Conservation (phyloP, 768 basidiomycete species). For the Serendipita sp. region DNA sequence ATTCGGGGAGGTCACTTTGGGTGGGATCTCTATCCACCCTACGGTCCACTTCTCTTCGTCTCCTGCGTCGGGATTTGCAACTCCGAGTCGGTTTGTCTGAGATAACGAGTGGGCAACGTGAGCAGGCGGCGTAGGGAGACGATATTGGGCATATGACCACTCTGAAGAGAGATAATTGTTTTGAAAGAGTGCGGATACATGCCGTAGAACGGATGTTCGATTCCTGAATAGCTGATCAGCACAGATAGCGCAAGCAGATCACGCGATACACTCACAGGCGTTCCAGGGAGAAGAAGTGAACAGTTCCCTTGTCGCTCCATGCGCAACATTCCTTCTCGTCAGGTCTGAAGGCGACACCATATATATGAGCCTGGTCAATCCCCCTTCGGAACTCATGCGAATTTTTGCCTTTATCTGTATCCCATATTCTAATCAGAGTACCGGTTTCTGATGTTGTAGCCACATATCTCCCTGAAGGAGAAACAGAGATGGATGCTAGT, state of each 20-base stretch:
- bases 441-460: slow-evolving; percentile 75
- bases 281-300: slow-evolving; percentile 68
- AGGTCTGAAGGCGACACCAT: slow-evolving; percentile 73
- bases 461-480: slow-evolving; percentile 60
- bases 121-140: slow-evolving; percentile 70
- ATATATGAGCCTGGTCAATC: slow-evolving; percentile 80
- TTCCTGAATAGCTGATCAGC: neutral
- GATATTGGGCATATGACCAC: slow-evolving; percentile 90
- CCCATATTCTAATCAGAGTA: slow-evolving; percentile 81
- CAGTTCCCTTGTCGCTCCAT: slow-evolving; percentile 91
- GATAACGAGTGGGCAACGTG: slow-evolving; percentile 60
- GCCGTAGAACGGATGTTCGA: slow-evolving; percentile 47
- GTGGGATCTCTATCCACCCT: slow-evolving; percentile 56
- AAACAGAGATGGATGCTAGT: slow-evolving; percentile 60
- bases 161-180: slow-evolving; percentile 41
- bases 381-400: slow-evolving; percentile 59
- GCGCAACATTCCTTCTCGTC: slow-evolving; percentile 80
- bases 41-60: slow-evolving; percentile 79
- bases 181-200: slow-evolving; percentile 21
- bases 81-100: slow-evolving; percentile 38
- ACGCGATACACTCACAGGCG: neutral
- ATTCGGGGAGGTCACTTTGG: slow-evolving; percentile 13
- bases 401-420: slow-evolving; percentile 38
- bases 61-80: slow-evolving; percentile 31
- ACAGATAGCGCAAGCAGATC: neutral